Evolutionary conservation across 2,329 filamentous ascomycete genomes (phyloP), one percentile per base, ranked within the genome.

Genomic region (Diaporthe helianthi): DNA sequence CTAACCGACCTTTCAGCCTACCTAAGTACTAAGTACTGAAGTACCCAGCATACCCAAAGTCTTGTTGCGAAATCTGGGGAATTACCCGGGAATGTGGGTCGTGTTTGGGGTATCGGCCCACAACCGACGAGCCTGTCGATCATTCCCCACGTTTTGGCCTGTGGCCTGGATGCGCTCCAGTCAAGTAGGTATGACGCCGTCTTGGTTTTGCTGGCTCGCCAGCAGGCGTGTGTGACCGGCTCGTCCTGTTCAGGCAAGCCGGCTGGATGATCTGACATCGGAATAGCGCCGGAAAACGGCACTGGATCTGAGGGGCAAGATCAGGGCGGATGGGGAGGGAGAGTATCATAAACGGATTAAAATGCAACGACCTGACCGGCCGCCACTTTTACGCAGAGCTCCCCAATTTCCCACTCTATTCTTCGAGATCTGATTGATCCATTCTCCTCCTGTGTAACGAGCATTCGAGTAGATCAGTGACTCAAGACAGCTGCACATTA

Each of bases 181-280:
- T 69, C 24, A 67, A n/a, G 31, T 15, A 54, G 3, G 26, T 15
- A 54, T 6, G 26, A 55, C 10, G 17, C 7, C 17, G 52, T 13
- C 41, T 24, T 54, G 52, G 15, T 26, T 51, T 26, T 41, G 7
- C n/a, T 55, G 15, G 31, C 29, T 51, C 41, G 36, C 33, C 51
- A 41, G 29, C 24, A 22, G 6, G 9, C 52, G 22, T n/a, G 7
- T 24, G 49, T 9, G 19, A 36, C n/a, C 67, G 67, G 67, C 22
- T 49, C 51, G 29, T 69, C 67, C 60, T 41, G 22, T 65, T 69
- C 24, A 31, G 53, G 65, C 15, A 70, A 70, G 51, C 68, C 68
- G 65, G 12, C 29, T 13, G 38, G 47, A 22, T 54, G 36, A 55
- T 51, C 41, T 68, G 49, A 68, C 41, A 22, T 54, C 22, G 54